These are phyloP conservation scores for Cladochytrium tenue DNA, from an alignment of 371 early-diverging fungal species.

Conservation along the genomic window DNA sequence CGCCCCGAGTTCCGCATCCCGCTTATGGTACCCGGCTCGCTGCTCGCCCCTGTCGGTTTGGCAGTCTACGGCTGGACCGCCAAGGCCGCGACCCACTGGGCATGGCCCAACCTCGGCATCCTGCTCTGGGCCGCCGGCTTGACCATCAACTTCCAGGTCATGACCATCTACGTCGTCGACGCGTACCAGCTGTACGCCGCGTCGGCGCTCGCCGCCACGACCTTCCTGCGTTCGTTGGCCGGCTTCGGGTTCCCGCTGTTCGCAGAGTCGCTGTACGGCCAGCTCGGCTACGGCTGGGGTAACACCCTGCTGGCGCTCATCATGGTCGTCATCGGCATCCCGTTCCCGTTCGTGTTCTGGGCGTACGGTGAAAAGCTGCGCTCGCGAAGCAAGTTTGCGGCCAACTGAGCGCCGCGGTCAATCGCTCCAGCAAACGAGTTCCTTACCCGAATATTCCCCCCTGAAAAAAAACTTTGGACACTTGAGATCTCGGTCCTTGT, in stretches of 20 bases:
- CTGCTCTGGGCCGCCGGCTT: slow-evolving; percentile 2
- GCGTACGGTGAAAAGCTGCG: slow-evolving; percentile 16
- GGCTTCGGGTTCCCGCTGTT: slow-evolving; percentile 24
- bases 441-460: too few relatives aligned
- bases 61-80: slow-evolving; percentile 19
- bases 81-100: slow-evolving; percentile 15
- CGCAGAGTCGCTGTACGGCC: slow-evolving; percentile 8
- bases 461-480: too few relatives aligned
- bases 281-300: slow-evolving; percentile 18
- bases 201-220: slow-evolving; percentile 9
- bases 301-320: slow-evolving; percentile 13
- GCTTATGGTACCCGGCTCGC: slow-evolving; percentile 5
- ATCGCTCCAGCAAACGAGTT: too few relatives aligned
- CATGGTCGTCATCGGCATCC: slow-evolving; percentile 9
- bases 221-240: slow-evolving; percentile 3
- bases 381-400: slow-evolving; percentile 3
- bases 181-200: slow-evolving; percentile 13
- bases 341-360: slow-evolving; percentile 15
- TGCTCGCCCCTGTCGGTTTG: slow-evolving; percentile 8
- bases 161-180: slow-evolving; percentile 11
- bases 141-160: slow-evolving; percentile 7
- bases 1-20: slow-evolving; percentile 18
- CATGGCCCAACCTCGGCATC: slow-evolving; percentile 13
- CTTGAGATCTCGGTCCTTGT: too few relatives aligned
- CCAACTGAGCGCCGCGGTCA: too few relatives aligned